These are phyloP conservation scores for Trichopus zeylanicus DNA, from an alignment of 116 monocot genomes.

Conservation along the genomic window DNA sequence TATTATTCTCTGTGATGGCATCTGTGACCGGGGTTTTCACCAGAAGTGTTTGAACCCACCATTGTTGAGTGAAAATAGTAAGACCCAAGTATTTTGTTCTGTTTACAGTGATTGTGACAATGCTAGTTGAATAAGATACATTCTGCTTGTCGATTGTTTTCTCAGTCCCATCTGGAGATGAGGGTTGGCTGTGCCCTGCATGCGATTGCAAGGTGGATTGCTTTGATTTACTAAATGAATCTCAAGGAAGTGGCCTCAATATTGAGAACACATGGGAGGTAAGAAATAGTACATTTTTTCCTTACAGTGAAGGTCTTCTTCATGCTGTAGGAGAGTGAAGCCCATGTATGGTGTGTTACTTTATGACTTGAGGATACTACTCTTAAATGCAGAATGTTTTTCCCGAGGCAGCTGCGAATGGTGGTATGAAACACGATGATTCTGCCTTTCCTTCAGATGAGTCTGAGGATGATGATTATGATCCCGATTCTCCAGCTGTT, in stretches of 20 bases:
- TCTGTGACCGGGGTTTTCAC: slow-evolving; percentile 87
- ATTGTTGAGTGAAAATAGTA: slow-evolving; percentile 78
- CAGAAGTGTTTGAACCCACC: slow-evolving; percentile 90
- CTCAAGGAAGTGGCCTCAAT: slow-evolving; percentile 47
- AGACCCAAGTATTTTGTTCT: slow-evolving; percentile 3
- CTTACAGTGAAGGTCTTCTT: neutral
- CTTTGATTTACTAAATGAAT: slow-evolving; percentile 69
- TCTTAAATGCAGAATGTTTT: slow-evolving; percentile 69
- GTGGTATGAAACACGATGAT: slow-evolving; percentile 33
- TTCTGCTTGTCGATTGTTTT: slow-evolving; percentile 8
- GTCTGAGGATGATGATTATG: slow-evolving; percentile 68
- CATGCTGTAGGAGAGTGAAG: neutral
- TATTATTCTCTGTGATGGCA: slow-evolving; percentile 95
- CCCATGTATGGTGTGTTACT: neutral
- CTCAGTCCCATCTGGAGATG: slow-evolving; percentile 83
- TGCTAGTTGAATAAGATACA: neutral
- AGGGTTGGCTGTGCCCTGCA: slow-evolving; percentile 88
- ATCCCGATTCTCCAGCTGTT: slow-evolving; percentile 28
- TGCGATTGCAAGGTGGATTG: slow-evolving; percentile 96
- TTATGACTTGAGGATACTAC: neutral
- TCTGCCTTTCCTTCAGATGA: slow-evolving; percentile 69
- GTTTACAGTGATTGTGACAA: neutral
- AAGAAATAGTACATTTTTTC: slow-evolving; percentile 9
- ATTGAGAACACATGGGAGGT: slow-evolving; percentile 86
- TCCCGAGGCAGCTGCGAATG: slow-evolving; percentile 73